Conservation (phyloP, 23 red algal species). For the Chondrus crispus region DNA sequence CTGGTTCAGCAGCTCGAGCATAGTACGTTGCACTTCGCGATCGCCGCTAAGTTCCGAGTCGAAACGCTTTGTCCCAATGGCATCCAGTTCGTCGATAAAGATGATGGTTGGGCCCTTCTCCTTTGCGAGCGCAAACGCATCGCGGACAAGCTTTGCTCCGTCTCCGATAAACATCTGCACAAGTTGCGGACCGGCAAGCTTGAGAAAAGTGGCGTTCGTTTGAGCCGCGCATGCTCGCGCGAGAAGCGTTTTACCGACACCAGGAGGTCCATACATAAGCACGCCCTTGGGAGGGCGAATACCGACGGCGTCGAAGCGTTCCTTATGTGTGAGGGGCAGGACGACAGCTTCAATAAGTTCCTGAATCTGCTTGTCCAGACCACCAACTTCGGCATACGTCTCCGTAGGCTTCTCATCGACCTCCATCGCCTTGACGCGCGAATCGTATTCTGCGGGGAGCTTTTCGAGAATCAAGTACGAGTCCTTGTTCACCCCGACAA, state of each 20-base stretch:
- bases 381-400: slow-evolving; percentile 92
- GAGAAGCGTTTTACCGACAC: slow-evolving; percentile 98
- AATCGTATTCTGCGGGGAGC: slow-evolving; percentile 95
- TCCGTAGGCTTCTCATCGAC: slow-evolving; percentile 98
- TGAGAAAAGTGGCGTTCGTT: slow-evolving; percentile 98
- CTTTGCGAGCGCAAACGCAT: slow-evolving; percentile 97
- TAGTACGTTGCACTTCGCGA: slow-evolving; percentile 95
- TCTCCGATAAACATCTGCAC: slow-evolving; percentile 99
- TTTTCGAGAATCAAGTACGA: slow-evolving; percentile 96
- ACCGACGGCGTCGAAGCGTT: slow-evolving; percentile 92
- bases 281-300: slow-evolving; percentile 99
- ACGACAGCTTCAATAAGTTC: slow-evolving; percentile 99
- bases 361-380: slow-evolving; percentile 99
- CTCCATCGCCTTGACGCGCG: slow-evolving; percentile 97
- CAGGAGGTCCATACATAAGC: slow-evolving; percentile 99
- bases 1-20: slow-evolving; percentile 99
- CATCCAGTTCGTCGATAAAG: slow-evolving; percentile 99
- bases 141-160: slow-evolving; percentile 96
- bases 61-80: slow-evolving; percentile 98
- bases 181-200: slow-evolving; percentile 94
- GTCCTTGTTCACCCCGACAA: slow-evolving; percentile 99
- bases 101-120: slow-evolving; percentile 99
- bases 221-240: slow-evolving; percentile 98
- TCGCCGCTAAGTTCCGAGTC: slow-evolving; percentile 97
- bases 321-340: slow-evolving; percentile 93